These are phyloP conservation scores for Tetracladium marchalianum DNA, from an alignment of 495 filamentous ascomycete genomes.

Conservation along the genomic window DNA sequence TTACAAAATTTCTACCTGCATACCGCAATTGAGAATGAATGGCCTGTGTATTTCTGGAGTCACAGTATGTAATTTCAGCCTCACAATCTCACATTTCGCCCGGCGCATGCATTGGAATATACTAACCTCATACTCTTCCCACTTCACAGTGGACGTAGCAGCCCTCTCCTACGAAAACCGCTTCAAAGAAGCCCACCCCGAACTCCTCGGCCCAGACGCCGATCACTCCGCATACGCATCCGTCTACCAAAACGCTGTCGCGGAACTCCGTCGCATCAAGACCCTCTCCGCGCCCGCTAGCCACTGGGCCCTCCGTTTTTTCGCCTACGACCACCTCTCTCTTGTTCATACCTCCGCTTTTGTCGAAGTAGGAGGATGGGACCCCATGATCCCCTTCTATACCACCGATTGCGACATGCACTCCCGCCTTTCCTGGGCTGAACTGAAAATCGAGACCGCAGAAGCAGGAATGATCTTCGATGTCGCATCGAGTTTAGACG, in stretches of 20 bases:
- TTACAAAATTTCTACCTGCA: slow-evolving; percentile 52
- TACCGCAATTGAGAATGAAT: slow-evolving; percentile 33
- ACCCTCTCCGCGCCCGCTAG: slow-evolving; percentile 4
- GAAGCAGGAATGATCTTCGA: slow-evolving; percentile 43
- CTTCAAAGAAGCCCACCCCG: slow-evolving; percentile 8
- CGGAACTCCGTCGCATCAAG: slow-evolving; percentile 27
- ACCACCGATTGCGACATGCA: slow-evolving; percentile 52
- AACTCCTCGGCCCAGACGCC: slow-evolving; percentile 13
- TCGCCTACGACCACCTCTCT: slow-evolving; percentile 48
- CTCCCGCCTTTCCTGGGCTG: slow-evolving; percentile 37
- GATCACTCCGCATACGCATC: slow-evolving; percentile 35
- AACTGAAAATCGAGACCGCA: slow-evolving; percentile 35
- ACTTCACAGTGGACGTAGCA: slow-evolving; percentile 44
- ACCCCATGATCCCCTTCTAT: slow-evolving; percentile 52
- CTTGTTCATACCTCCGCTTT: slow-evolving; percentile 44
- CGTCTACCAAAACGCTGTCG: slow-evolving; percentile 39
- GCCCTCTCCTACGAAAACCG: slow-evolving; percentile 43
- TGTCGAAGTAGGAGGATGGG: slow-evolving; percentile 48
- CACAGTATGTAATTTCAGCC: slow-evolving; percentile 24
- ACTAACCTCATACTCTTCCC: too few relatives aligned
- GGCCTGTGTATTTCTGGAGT: slow-evolving; percentile 49
- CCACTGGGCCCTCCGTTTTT: slow-evolving; percentile 44
- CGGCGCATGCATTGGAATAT: too few relatives aligned
- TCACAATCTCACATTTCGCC: slow-evolving; percentile 23
- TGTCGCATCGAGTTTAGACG: slow-evolving; percentile 33